Base-by-base conservation (phyloP, 129 eudicot genomes). In the Helianthus tuberosus region DNA sequence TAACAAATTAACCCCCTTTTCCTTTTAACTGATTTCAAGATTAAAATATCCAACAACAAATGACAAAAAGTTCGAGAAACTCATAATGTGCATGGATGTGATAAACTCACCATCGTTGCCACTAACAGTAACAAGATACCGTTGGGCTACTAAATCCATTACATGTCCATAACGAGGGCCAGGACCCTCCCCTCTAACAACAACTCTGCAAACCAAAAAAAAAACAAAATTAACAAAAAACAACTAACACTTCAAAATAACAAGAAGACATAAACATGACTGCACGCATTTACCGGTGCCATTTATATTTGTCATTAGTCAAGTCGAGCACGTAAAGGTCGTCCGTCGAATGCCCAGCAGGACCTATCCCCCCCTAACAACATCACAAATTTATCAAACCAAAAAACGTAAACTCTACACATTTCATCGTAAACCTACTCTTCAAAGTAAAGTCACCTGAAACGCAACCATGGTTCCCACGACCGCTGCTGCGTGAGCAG, bases 121-220 rank as follows among this genome's bases (percentile, higher is more conserved):
- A 13, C 97, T 90, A 63, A 88, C 93, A 69, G 86, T 74, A 44
- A 94, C 98, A 64, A 94, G 96, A 75, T 86, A 94, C 58, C 98
- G 84, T 74, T 94, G 98, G 49, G 97, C 96, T 57, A 94, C 96
- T 85, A 94, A 85, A 58, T 94, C 98, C 91, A 94, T 94, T 10
- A 90, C 98, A 78, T 94, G 98, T 39, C 98, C 98, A 55, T 94
- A 94, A 44, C 98, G 84, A 44, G 98, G 97, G 36, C 98, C 97
- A 3, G 97, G 97, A 73, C 98, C 98, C 77, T 86, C 81, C 68
- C 98, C 96, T 77, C 92, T 91, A 81, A 90, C 98, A 74, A 94
- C 97, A 69, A 94, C 96, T 77, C 98, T 94, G 77, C 81, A 74
- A 20, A 51, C 77, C 49, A 39, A 29, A 81, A 76, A 62, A 41